Conservation (phyloP, 2,329 filamentous ascomycete genomes). For the Xylaria multiplex region DNA sequence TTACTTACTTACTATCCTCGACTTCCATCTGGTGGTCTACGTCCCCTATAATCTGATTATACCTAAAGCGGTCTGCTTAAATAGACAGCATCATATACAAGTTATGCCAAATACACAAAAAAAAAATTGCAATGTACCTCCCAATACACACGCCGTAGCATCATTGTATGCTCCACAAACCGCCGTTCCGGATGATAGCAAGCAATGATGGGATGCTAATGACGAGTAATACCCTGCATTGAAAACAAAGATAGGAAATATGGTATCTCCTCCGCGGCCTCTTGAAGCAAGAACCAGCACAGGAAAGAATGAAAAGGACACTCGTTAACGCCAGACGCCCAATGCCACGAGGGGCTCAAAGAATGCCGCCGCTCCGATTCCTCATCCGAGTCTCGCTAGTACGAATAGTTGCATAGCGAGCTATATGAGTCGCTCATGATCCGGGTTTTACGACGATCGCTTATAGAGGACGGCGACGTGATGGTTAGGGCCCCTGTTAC, state of each 20-base stretch:
- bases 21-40: slow-evolving; percentile 13
- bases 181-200: slow-evolving; percentile 22
- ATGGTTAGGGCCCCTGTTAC: neutral
- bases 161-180: slow-evolving; percentile 11
- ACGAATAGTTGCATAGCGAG: neutral
- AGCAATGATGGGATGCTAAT: slow-evolving; percentile 26
- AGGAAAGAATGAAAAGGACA: slow-evolving; percentile 17
- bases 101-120: slow-evolving; percentile 30
- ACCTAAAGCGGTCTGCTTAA: slow-evolving; percentile 11
- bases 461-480: slow-evolving; percentile 1
- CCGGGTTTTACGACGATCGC: slow-evolving; percentile 1
- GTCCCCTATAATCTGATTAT: slow-evolving; percentile 21
- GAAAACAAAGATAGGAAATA: slow-evolving; percentile 30
- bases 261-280: slow-evolving; percentile 47
- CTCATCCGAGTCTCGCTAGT: slow-evolving; percentile 14
- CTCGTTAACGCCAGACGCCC: slow-evolving; percentile 23
- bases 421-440: slow-evolving; percentile 12
- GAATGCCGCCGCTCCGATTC: slow-evolving; percentile 39
- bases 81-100: slow-evolving; percentile 33
- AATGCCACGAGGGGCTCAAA: slow-evolving; percentile 15
- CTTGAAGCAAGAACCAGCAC: slow-evolving; percentile 29
- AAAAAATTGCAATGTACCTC: slow-evolving; percentile 19
- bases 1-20: slow-evolving; percentile 3
- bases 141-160: slow-evolving; percentile 13
- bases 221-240: slow-evolving; percentile 2